These are phyloP conservation scores for Oryza coarctata DNA, from an alignment of 176 grass and related monocot species.

Conservation along the genomic window DNA sequence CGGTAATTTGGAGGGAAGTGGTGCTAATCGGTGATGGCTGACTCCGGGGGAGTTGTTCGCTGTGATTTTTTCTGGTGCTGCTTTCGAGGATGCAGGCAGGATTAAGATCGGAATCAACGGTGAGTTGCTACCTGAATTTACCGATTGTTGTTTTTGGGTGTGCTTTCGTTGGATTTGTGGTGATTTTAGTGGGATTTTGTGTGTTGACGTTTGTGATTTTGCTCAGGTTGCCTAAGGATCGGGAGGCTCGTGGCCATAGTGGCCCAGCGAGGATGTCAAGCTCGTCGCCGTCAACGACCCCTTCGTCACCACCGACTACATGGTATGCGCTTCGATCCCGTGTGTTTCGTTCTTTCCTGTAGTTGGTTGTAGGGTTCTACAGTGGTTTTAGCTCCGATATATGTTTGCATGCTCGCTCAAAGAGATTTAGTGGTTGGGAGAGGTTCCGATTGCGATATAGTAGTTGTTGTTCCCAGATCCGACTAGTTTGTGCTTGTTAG, in stretches of 20 bases:
- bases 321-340: constrained; percentile 43
- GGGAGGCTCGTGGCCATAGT: constrained; percentile 68
- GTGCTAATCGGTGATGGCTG: no score
- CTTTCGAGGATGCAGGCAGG: constrained; percentile 50
- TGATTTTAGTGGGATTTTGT: not conserved
- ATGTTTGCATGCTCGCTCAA: not conserved
- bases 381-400: not conserved
- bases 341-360: not conserved
- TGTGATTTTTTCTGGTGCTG: no score
- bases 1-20: no score
- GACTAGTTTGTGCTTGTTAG: no score
- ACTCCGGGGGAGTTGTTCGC: no score
- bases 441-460: not conserved
- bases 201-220: no score
- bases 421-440: no score
- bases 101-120: constrained; percentile 76
- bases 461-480: not conserved
- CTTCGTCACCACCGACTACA: constrained; percentile 69
- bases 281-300: constrained; percentile 75
- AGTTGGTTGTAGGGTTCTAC: not conserved
- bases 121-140: not conserved
- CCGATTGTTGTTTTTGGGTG: not conserved
- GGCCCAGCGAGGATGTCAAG: constrained; percentile 67
- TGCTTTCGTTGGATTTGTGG: not conserved
- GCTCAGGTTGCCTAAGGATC: constrained; percentile 68